Conservation (phyloP, 352 stramenopile species). For the Phytophthora boehmeriae region DNA sequence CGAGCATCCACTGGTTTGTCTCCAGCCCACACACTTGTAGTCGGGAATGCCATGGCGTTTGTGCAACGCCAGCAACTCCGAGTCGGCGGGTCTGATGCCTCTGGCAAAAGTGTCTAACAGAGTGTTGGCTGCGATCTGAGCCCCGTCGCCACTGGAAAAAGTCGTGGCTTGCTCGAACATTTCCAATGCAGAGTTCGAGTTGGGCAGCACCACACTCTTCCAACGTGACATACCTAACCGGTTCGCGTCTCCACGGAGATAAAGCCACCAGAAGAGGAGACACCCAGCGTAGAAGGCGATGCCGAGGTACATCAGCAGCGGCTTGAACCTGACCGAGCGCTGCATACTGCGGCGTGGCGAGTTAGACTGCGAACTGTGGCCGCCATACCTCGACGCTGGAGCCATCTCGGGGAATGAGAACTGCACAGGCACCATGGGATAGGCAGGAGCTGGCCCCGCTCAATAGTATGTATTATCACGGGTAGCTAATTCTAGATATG, state of each 20-base stretch:
- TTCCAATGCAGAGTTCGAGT: background rate
- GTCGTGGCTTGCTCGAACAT: background rate
- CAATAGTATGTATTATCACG: too few species aligned
- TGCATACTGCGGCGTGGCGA: conserved; percentile 1
- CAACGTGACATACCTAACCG: conserved; percentile 17
- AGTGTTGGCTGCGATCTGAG: background rate
- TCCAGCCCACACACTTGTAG: conserved; percentile 51
- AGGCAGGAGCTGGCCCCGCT: too few species aligned
- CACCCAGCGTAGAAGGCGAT: conserved; percentile 25
- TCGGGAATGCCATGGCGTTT: conserved; percentile 18
- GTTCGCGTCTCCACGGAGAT: conserved; percentile 23
- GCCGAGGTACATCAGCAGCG: conserved; percentile 23
- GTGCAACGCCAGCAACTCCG: conserved; percentile 27
- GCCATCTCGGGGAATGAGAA: background rate
- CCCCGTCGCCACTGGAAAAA: background rate
- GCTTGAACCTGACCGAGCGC: conserved; percentile 18
- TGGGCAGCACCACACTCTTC: conserved; percentile 17
- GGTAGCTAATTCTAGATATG: too few species aligned
- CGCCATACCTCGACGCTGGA: background rate
- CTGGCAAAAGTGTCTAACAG: conserved; percentile 22
- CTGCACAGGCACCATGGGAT: too few species aligned
- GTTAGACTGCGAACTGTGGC: background rate
- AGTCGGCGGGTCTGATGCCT: conserved; percentile 22
- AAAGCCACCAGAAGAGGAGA: conserved; percentile 38
- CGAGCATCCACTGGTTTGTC: conserved; percentile 45